Percentiles rank a stretch among this genome's conserved stretches.
Conservation (phyloP, 1,284 basidiomycete species). For the Tetrapyrgos nigripes region DNA sequence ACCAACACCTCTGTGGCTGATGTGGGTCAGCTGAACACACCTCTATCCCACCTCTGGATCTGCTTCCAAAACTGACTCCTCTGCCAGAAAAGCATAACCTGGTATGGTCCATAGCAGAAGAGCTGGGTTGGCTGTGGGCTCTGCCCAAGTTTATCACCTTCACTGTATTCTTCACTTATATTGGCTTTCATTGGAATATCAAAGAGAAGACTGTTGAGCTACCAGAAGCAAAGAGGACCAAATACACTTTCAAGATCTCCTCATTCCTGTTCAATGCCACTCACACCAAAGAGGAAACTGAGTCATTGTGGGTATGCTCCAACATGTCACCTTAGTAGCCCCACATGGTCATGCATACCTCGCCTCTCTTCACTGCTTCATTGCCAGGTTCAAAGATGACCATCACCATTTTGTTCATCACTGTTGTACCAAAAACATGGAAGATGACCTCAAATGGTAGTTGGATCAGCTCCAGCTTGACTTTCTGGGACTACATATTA, state of each 20-base stretch:
- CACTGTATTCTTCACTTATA: slow-evolving; percentile 34
- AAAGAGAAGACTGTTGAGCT: no score
- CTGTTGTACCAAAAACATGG: no score
- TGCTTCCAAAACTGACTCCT: neutral
- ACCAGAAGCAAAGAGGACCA: no score
- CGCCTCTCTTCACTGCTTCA: slow-evolving; percentile 15
- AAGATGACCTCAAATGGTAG: no score
- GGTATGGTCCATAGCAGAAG: slow-evolving; percentile 22
- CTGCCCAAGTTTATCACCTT: slow-evolving; percentile 34
- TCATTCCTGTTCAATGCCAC: neutral
- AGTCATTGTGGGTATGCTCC: slow-evolving; percentile 20
- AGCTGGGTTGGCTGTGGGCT: slow-evolving; percentile 38
- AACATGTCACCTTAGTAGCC: slow-evolving; percentile 17
- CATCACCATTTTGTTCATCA: slow-evolving; percentile 1
- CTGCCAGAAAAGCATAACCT: neutral
- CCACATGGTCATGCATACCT: slow-evolving; percentile 5
- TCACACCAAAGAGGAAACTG: neutral
- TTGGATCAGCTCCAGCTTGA: no score
- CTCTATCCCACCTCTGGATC: no score
- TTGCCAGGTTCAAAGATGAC: slow-evolving; percentile 9
- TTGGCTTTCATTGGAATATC: slow-evolving; percentile 25
- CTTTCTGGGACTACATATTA: no score
- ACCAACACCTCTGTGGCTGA: no score
- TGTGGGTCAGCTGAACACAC: no score
- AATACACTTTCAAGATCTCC: no score